Percentiles rank a stretch among this genome's conserved stretches.
phyloP scores from a whole-genome alignment of 2,329 filamentous ascomycete genomes.

The Diaporthe nobilis region DNA sequence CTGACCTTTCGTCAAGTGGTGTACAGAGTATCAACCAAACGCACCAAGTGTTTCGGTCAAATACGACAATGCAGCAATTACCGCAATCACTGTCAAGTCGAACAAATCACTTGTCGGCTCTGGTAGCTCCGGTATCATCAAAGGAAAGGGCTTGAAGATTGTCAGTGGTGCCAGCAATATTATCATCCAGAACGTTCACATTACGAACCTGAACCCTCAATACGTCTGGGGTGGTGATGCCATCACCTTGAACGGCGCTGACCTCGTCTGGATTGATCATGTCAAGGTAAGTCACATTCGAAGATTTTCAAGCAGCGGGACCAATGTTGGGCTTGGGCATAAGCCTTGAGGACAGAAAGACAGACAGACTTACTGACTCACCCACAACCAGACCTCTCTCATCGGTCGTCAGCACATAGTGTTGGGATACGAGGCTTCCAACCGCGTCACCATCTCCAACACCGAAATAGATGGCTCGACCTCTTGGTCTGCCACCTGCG shows the following conservation, averaged over 20 bases:
- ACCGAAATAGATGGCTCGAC: constrained; percentile 67
- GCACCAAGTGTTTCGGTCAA: constrained; percentile 61
- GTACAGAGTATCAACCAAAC: constrained; percentile 68
- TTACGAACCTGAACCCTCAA: constrained; percentile 69
- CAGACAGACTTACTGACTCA: background rate
- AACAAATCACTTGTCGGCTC: constrained; percentile 71
- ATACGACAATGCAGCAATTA: constrained; percentile 65
- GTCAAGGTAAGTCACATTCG: constrained; percentile 50
- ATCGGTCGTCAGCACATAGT: constrained; percentile 24
- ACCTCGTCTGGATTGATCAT: constrained; percentile 66
- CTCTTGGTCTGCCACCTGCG: constrained; percentile 69
- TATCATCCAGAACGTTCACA: constrained; percentile 72
- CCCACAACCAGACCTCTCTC: constrained; percentile 9
- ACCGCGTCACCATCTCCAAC: constrained; percentile 73
- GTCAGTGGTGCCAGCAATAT: constrained; percentile 65
- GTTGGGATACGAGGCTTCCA: constrained; percentile 44
- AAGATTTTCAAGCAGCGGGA: background rate
- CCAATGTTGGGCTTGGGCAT: background rate
- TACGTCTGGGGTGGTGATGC: constrained; percentile 74
- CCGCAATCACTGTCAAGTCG: constrained; percentile 67
- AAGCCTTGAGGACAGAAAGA: too few species aligned
- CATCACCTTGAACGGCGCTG: constrained; percentile 63
- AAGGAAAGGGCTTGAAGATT: constrained; percentile 69
- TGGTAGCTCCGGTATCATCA: constrained; percentile 67
- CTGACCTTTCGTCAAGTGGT: constrained; percentile 56